A percentile compares a stretch with the other conserved stretches of the same genome.
Conservation (phyloP, 2,329 filamentous ascomycete species). For the Fusarium sp. region DNA sequence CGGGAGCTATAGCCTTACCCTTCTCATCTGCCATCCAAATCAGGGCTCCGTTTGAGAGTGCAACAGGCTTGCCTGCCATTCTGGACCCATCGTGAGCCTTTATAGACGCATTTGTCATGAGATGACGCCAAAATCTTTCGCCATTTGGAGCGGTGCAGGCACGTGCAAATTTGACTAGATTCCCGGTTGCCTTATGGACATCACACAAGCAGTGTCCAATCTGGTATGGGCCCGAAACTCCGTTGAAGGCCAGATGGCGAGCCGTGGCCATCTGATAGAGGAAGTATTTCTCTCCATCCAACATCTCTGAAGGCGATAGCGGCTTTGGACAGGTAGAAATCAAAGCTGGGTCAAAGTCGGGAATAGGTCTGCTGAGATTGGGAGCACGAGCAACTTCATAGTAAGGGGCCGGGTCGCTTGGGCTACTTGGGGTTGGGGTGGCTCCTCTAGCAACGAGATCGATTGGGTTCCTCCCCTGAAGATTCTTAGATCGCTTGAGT, state of each 20-base stretch:
- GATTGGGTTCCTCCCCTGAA: neutral
- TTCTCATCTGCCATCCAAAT: constrained; percentile 9
- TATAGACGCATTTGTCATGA: constrained; percentile 7
- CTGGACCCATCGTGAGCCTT: neutral
- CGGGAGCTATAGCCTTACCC: neutral
- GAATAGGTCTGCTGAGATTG: neutral
- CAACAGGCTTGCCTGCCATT: constrained; percentile 13
- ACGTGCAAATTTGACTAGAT: constrained; percentile 23
- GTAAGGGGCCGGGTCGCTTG: neutral
- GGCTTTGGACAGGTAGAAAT: neutral
- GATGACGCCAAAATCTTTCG: constrained; percentile 17
- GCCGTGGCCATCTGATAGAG: constrained; percentile 29
- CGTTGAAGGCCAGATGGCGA: constrained; percentile 23
- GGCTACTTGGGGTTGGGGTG: neutral
- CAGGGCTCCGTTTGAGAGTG: constrained; percentile 14
- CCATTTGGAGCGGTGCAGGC: neutral
- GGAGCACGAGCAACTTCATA: neutral
- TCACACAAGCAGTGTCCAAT: constrained; percentile 36
- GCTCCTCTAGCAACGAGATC: neutral
- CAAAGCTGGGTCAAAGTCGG: neutral
- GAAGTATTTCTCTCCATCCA: neutral
- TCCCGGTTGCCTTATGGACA: constrained; percentile 10
- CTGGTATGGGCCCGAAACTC: constrained; percentile 32
- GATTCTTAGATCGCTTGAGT: neutral
- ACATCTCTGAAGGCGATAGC: constrained; percentile 6